Percentiles rank a stretch among this genome's conserved stretches.
These are phyloP conservation scores for Verticillium dahliae DNA, from an alignment of 2,329 filamentous ascomycete species.

Conservation along the genomic window DNA sequence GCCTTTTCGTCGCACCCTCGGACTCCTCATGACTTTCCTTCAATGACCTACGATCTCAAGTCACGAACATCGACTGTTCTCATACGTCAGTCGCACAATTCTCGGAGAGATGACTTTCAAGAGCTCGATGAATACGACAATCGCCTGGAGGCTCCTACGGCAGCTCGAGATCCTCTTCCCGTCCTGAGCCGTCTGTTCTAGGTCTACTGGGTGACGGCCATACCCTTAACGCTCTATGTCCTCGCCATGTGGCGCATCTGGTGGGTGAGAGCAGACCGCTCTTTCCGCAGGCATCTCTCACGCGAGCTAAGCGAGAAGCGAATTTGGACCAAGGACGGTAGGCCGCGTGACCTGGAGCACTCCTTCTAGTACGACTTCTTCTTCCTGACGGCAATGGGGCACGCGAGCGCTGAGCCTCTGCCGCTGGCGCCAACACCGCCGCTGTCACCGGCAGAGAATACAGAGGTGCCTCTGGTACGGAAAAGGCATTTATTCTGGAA, in stretches of 20 bases:
- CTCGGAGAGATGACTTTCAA: constrained; percentile 30
- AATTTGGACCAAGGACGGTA: constrained; percentile 38
- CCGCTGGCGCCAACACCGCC: neutral
- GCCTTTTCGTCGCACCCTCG: constrained; percentile 36
- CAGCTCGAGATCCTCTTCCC: constrained; percentile 16
- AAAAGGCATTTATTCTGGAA: neutral
- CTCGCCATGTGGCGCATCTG: constrained; percentile 35
- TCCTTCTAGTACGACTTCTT: constrained; percentile 38
- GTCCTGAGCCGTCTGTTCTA: constrained; percentile 34
- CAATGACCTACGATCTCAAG: constrained; percentile 35
- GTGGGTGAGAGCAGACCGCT: constrained; percentile 41
- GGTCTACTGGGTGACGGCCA: constrained; percentile 38
- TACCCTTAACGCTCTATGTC: constrained; percentile 35
- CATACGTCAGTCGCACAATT: constrained; percentile 36
- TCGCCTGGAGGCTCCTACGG: constrained; percentile 28
- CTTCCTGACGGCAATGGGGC: constrained; percentile 27
- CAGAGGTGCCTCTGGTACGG: neutral
- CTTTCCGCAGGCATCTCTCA: constrained; percentile 36
- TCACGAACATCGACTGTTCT: constrained; percentile 31
- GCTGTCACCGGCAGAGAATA: neutral
- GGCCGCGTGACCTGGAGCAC: constrained; percentile 32
- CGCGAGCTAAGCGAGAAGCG: constrained; percentile 40
- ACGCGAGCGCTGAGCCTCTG: constrained; percentile 15
- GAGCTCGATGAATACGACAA: constrained; percentile 39
- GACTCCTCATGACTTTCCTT: constrained; percentile 39